Evolutionary conservation across 2,329 filamentous ascomycete genomes (phyloP), one percentile per base, ranked within the genome.

Genomic region (Ophidiomyces ophidiicola): DNA sequence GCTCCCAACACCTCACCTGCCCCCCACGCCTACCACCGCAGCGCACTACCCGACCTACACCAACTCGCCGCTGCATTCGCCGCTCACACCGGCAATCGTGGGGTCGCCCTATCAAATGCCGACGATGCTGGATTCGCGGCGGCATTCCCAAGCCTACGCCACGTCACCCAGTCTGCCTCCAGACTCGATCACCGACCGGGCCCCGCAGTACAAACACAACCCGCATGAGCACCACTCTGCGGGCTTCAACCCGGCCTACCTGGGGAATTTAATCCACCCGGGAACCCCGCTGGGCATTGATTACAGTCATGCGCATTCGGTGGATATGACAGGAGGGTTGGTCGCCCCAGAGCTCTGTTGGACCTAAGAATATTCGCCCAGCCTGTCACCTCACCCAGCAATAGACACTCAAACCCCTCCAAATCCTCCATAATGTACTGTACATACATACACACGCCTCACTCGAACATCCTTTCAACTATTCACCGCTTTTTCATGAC

Each of bases 41-140:
- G 51, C 61, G 14, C 54, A 57, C 17, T 61, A 58, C 25, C 51
- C 58, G 3, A 53, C 59, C 26, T 64, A 63, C 41, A 60, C 62
- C 20, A 46, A 50, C 6, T 63, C 62, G 4, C 59, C 60, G 5
- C 53, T 61, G 14, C 59, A 63, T 21, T 62, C 60, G 14, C 60
- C 61, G 6, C 56, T 59, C 4, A 54, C 56, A 15, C 55, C 61
- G 18, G 56, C 54, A 14, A 53, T 61, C 12, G 55, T 58, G 11
- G 54, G 50, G 42, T 60, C 60, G 14, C 54, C 62, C 10, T 62
- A 60, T 43, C 53, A 59, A 11, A 39, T 60, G 34, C 46, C 52
- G 37, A 51, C 48, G 26, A 49, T 52, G 14, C 60, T 55, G 38
- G 53, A 54, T 36, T 57, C 56, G 21, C 57, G 56, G 15, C 52